These are phyloP conservation scores for Kondoa subrosea DNA, from an alignment of 768 basidiomycete genomes.

Conservation along the genomic window DNA sequence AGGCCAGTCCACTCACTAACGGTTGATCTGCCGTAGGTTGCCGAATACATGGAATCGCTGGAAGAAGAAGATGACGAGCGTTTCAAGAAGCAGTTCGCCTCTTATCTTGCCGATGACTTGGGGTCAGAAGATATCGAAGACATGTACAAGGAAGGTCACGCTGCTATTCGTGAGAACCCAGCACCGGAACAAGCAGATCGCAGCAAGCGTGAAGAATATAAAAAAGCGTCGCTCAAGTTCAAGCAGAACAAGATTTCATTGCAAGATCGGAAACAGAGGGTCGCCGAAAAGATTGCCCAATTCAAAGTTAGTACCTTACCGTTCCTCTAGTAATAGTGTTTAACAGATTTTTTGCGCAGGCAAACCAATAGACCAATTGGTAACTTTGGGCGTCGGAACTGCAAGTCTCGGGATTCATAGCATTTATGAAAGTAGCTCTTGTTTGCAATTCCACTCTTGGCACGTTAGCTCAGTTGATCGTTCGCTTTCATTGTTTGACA, in stretches of 20 bases:
- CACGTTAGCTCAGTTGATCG: no score
- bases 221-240: slow-evolving; percentile 60
- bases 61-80: slow-evolving; percentile 99
- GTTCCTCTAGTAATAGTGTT: background rate
- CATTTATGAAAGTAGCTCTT: background rate
- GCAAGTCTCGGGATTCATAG: background rate
- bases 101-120: slow-evolving; percentile 85
- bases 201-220: slow-evolving; percentile 66
- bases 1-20: background rate
- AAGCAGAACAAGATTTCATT: slow-evolving; percentile 50
- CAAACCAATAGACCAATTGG: slow-evolving; percentile 3
- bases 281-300: slow-evolving; percentile 40
- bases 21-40: slow-evolving; percentile 55
- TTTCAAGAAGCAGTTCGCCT: slow-evolving; percentile 48
- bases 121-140: slow-evolving; percentile 96
- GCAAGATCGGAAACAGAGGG: slow-evolving; percentile 59
- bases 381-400: no score
- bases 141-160: slow-evolving; percentile 79
- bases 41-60: slow-evolving; percentile 97
- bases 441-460: background rate
- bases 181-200: slow-evolving; percentile 43
- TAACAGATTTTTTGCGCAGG: background rate
- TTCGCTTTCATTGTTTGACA: no score
- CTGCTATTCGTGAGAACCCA: slow-evolving; percentile 90
- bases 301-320: background rate